A percentile compares a stretch with the other conserved stretches of the same genome.
Conservation (phyloP, 2,329 filamentous ascomycete species). For the Paraphaeosphaeria sporulosa region DNA sequence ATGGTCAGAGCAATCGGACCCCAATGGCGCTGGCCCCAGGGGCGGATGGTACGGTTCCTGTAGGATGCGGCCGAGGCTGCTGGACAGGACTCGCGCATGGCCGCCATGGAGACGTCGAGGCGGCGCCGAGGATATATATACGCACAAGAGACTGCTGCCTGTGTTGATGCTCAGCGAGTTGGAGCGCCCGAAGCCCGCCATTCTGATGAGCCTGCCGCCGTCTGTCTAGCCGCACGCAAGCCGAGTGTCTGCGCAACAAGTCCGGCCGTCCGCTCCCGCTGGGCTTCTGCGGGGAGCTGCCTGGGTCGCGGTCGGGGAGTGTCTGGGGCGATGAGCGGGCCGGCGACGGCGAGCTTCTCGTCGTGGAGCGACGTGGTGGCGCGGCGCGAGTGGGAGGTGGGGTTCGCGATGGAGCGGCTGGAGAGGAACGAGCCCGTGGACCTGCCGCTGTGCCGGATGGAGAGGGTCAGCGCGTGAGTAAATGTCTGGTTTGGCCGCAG, state of each 20-base stretch:
- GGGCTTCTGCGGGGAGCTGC: neutral
- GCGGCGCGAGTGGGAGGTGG: slow-evolving; percentile 31
- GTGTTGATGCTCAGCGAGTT: slow-evolving; percentile 65
- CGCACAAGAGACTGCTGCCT: slow-evolving; percentile 58
- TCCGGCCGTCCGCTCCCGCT: slow-evolving; percentile 15
- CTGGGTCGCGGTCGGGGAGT: neutral
- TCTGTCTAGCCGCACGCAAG: neutral
- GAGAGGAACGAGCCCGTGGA: slow-evolving; percentile 25
- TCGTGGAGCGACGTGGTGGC: slow-evolving; percentile 29
- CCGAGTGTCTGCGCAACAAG: neutral
- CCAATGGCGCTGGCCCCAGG: slow-evolving; percentile 12
- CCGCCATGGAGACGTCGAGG: slow-evolving; percentile 9
- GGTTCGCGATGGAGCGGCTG: slow-evolving; percentile 29
- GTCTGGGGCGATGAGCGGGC: slow-evolving; percentile 21
- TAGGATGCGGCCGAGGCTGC: no score
- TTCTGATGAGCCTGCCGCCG: slow-evolving; percentile 19
- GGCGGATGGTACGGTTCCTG: slow-evolving; percentile 20
- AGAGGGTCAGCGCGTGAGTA: slow-evolving; percentile 30
- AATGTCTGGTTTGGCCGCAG: neutral
- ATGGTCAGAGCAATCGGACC: slow-evolving; percentile 8
- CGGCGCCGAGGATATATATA: slow-evolving; percentile 25
- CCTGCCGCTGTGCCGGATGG: slow-evolving; percentile 29
- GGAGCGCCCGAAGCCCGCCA: slow-evolving; percentile 57
- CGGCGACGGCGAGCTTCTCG: slow-evolving; percentile 23
- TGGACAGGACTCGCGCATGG: slow-evolving; percentile 2